phyloP scores from a whole-genome alignment of 2,329 filamentous ascomycete genomes.

The Diaporthe vexans region DNA sequence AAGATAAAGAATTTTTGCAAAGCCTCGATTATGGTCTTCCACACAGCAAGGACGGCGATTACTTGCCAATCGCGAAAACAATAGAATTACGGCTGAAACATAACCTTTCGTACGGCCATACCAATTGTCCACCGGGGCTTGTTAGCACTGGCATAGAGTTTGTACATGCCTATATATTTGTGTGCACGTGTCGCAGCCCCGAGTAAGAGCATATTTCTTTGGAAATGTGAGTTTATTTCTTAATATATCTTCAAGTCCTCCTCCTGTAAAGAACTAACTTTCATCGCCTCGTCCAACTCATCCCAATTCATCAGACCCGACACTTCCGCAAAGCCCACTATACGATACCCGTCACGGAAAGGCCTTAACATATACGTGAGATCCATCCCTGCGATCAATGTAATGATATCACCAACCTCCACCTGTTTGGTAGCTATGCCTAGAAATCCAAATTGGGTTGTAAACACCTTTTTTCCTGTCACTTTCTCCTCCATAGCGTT shows the following conservation, averaged over 20 bases:
- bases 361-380: not conserved
- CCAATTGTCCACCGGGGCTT: too few species aligned
- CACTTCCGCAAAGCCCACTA: constrained; percentile 3
- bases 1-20: too few species aligned
- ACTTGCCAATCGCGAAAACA: too few species aligned
- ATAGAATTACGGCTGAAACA: too few species aligned
- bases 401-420: constrained; percentile 4
- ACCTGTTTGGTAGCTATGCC: not conserved
- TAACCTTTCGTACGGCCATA: too few species aligned
- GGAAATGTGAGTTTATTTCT: not conserved
- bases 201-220: too few species aligned
- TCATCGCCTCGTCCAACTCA: not conserved
- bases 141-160: too few species aligned
- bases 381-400: not conserved
- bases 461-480: not conserved
- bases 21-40: too few species aligned
- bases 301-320: constrained; percentile 11
- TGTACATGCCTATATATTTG: too few species aligned
- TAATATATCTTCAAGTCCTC: constrained; percentile 6
- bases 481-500: not conserved
- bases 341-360: not conserved
- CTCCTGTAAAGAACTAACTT: not conserved
- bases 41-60: too few species aligned
- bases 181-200: too few species aligned
- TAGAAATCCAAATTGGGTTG: not conserved